Conservation (phyloP, 352 stramenopile species). For the Saprolegnia diclina region DNA sequence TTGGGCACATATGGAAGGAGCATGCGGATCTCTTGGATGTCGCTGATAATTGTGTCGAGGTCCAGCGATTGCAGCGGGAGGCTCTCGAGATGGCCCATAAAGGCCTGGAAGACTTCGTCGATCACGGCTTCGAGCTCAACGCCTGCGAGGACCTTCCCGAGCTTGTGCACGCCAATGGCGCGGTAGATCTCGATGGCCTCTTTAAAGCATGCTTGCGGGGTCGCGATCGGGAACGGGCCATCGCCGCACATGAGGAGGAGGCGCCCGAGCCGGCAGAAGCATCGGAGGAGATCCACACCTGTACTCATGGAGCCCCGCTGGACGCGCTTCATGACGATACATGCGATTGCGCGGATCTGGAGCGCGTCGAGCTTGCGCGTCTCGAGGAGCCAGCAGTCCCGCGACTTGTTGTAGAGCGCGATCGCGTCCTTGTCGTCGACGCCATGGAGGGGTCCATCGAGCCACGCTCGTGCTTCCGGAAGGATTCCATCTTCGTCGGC, state of each 20-base stretch:
- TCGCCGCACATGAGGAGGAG: not conserved
- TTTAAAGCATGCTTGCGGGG: slow-evolving; percentile 1
- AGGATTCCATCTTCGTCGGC: not conserved
- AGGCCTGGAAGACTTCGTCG: slow-evolving; percentile 14
- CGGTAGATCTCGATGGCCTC: slow-evolving; percentile 19
- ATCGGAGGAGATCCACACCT: slow-evolving; percentile 11
- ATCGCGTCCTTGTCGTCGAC: not conserved
- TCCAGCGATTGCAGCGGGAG: not conserved
- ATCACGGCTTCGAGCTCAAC: slow-evolving; percentile 16
- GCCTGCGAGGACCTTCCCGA: not conserved
- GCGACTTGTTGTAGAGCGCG: slow-evolving; percentile 14
- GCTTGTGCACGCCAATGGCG: slow-evolving; percentile 5
- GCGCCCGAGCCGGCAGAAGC: slow-evolving; percentile 7
- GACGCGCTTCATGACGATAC: slow-evolving; percentile 12
- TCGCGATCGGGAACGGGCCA: slow-evolving; percentile 3
- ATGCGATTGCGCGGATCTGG: slow-evolving; percentile 5
- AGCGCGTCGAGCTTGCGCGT: slow-evolving; percentile 1
- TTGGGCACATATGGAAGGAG: slow-evolving; percentile 15
- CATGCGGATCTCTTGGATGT: slow-evolving; percentile 18
- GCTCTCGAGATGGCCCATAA: slow-evolving; percentile 2
- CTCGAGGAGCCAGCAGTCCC: not conserved
- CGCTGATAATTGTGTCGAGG: slow-evolving; percentile 1
- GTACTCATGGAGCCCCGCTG: not conserved
- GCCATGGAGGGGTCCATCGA: not conserved
- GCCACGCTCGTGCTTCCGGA: not conserved